Conservation (phyloP, 1,139 yeast species). For the Candida sp. region DNA sequence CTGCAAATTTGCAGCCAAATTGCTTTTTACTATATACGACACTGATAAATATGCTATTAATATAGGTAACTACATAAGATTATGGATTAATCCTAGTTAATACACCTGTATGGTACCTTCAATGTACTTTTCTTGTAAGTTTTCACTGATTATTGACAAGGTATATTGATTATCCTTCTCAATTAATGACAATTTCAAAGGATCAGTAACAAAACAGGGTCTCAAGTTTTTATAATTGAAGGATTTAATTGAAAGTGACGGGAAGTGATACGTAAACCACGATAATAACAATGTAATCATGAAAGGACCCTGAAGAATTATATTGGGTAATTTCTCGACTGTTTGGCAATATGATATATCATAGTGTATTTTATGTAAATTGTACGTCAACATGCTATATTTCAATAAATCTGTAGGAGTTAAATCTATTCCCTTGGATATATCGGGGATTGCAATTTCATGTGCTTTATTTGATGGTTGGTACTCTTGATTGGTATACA, state of each 20-base stretch:
- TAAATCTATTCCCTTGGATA: background rate
- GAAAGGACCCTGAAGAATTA: conserved; percentile 82
- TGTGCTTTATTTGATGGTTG: background rate
- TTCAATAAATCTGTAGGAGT: conserved; percentile 21
- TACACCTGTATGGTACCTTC: conserved; percentile 6
- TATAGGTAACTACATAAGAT: too few species aligned
- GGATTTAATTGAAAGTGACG: conserved; percentile 15
- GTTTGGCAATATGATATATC: conserved; percentile 50
- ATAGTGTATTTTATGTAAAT: conserved; percentile 81
- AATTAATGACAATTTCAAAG: conserved; percentile 6
- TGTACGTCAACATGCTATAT: conserved; percentile 73
- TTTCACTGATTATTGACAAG: conserved; percentile 7
- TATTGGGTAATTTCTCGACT: conserved; percentile 56
- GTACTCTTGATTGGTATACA: conserved; percentile 28
- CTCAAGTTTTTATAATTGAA: conserved; percentile 48
- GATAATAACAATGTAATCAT: conserved; percentile 56
- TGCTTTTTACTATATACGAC: background rate
- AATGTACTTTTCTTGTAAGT: conserved; percentile 6
- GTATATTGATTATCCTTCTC: background rate
- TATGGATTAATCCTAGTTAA: too few species aligned
- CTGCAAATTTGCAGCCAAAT: background rate
- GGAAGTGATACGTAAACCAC: conserved; percentile 31
- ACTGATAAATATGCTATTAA: too few species aligned
- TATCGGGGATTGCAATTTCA: background rate
- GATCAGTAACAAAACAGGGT: conserved; percentile 26